phyloP scores from a whole-genome alignment of 1,139 yeast species.

The Candida sojae region DNA sequence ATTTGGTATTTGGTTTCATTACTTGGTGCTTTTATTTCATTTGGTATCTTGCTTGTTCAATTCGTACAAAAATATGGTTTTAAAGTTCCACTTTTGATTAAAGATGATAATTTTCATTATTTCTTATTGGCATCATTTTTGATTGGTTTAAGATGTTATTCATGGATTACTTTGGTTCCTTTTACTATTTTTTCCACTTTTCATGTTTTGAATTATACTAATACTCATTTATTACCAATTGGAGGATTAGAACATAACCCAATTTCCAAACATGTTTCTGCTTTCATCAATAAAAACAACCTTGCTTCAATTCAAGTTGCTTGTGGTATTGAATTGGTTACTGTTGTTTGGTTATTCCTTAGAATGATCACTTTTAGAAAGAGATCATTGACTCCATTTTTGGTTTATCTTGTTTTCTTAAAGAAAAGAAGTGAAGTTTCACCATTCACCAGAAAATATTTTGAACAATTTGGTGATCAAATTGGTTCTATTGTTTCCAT shows the following conservation, averaged over 20 bases:
- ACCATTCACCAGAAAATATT: slow-evolving; percentile 67
- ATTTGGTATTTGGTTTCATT: slow-evolving; percentile 63
- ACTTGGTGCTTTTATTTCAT: slow-evolving; percentile 68
- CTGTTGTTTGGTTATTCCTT: slow-evolving; percentile 50
- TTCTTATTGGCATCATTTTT: slow-evolving; percentile 44
- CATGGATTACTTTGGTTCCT: slow-evolving; percentile 42
- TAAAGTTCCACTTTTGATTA: slow-evolving; percentile 19
- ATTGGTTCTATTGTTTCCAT: slow-evolving; percentile 64
- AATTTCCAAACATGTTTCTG: slow-evolving; percentile 43
- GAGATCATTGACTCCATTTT: slow-evolving; percentile 63
- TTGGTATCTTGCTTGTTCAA: slow-evolving; percentile 76
- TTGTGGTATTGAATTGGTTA: slow-evolving; percentile 65
- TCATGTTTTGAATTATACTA: slow-evolving; percentile 59
- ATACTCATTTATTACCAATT: slow-evolving; percentile 68
- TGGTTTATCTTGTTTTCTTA: slow-evolving; percentile 64
- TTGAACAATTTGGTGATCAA: slow-evolving; percentile 71
- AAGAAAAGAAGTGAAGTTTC: slow-evolving; percentile 80
- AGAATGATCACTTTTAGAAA: slow-evolving; percentile 63
- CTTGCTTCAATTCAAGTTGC: slow-evolving; percentile 72
- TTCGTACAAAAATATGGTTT: slow-evolving; percentile 42
- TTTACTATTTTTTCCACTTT: slow-evolving; percentile 60
- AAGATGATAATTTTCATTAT: slow-evolving; percentile 55
- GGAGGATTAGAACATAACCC: slow-evolving; percentile 49
- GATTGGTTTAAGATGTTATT: slow-evolving; percentile 44
- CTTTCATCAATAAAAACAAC: slow-evolving; percentile 64